Conservation (phyloP, 208 protist genomes). For the Blechomonas ayalai region DNA sequence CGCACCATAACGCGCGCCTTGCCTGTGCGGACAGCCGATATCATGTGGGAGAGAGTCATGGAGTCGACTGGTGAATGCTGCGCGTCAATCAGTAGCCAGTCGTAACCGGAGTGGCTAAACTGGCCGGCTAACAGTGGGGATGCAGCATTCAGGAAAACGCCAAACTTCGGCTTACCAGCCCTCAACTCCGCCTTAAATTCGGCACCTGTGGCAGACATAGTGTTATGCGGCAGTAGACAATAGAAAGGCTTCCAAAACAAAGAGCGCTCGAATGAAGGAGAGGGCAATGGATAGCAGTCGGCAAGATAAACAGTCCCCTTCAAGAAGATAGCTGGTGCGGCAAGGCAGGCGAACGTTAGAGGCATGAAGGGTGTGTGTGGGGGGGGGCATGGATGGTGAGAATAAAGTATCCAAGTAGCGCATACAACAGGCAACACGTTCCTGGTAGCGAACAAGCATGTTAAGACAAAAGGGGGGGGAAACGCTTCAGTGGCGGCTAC, state of each 20-base stretch:
- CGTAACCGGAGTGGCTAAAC: conserved; percentile 79
- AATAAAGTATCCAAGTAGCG: too few species aligned
- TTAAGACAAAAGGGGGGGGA: too few species aligned
- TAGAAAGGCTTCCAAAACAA: not conserved
- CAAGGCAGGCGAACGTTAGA: too few species aligned
- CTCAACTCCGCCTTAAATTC: conserved; percentile 77
- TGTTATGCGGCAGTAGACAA: not conserved
- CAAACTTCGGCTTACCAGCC: conserved; percentile 76
- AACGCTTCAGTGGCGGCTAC: too few species aligned
- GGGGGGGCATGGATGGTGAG: too few species aligned
- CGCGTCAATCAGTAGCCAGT: conserved; percentile 74
- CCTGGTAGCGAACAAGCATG: too few species aligned
- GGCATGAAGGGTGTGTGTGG: too few species aligned
- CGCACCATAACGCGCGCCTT: conserved; percentile 61
- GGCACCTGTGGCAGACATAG: conserved; percentile 51
- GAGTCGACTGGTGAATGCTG: conserved; percentile 67
- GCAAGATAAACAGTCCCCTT: too few species aligned
- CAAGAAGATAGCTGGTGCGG: too few species aligned
- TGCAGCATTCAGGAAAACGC: conserved; percentile 71
- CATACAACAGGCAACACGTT: too few species aligned
- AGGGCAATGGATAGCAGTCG: too few species aligned
- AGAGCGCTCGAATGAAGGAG: too few species aligned
- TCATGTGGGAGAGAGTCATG: conserved; percentile 49
- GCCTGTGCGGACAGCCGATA: conserved; percentile 57
- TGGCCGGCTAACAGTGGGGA: conserved; percentile 59